Base-by-base conservation (phyloP, 2,329 filamentous ascomycete genomes). In the Colletotrichum sp. region DNA sequence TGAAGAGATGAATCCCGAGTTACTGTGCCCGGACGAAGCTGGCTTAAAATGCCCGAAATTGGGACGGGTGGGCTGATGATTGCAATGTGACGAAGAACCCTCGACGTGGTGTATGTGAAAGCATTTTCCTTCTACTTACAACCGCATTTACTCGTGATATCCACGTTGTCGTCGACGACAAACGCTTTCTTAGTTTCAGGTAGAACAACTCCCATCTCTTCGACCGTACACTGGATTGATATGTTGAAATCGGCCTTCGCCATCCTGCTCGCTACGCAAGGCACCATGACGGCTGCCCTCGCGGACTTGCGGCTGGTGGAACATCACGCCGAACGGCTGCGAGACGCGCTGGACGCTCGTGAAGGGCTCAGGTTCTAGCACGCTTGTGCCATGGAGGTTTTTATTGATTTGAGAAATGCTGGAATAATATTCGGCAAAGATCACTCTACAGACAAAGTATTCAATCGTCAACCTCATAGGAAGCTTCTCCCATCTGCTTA, bases 301-400 rank as follows among this genome's bases (percentile, higher is more conserved):
- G 15, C 34, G 34, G 34, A 36, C 34, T 16, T 16, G 34, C 7
- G 34, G 34, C 34, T 5, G 15, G 34, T 3, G 4, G 3, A 36
- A 36, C 34, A 36, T 36, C 34, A 36, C 15, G 2, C 16, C 36
- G 16, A 1, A 43, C 36, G 36, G 5, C 34, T 16, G 34, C 34
- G 34, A 36, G 15, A 36, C 34, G 34, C 34, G 1, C 15, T 36
- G 34, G 7, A 1, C 34, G 34, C 34, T 36, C 15, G 1, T 4
- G 6, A 15, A 16, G 34, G 34, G 0, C 15, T 36, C 34, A 16
- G 1, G 7, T 16, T 36, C 15, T 36, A 36, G 0, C 0, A 16
- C 15, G 16, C 8, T 18, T 43, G 16, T 43, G 16, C 8, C 16
- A 43, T 43, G 36, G 16, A n/a, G 5, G 8, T 6, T 1, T 43